Base-by-base conservation (phyloP, 2,329 filamentous ascomycete species). In the Zasmidium angulare region DNA sequence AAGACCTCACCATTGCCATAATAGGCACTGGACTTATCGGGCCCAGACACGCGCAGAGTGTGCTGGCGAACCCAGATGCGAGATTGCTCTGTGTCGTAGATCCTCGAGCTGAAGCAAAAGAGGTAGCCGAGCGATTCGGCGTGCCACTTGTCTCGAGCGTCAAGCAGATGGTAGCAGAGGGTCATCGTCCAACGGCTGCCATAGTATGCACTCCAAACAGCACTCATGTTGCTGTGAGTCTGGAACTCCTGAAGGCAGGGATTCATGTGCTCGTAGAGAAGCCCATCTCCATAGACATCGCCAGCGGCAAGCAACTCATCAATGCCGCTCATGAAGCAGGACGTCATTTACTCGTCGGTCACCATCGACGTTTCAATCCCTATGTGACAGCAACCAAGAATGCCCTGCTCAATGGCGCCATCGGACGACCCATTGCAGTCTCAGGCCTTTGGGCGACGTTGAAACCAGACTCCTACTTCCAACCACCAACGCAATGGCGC, bases 171-270 rank as follows among this genome's bases (percentile, higher is more conserved):
- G 66, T 86, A 0, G 63, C 69, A 3, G 76, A 74, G 0, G 26
- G 63, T 6, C 46, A 71, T 47, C 74, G 72, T n/a, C 81, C 82
- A 11, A 77, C 83, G 51, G 83, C 79, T 36, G 83, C 83, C 21
- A 81, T 86, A 46, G 78, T 86, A 51, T 84, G 83, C 74, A 86
- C 84, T 0, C 84, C 84, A 1, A 86, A 86, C 64, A 77, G 82
- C 64, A 85, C 82, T 0, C 84, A 86, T 59, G 82, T 84, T 3
- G 52, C 78, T 0, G 60, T 86, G 1, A 74, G 81, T 1, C 77
- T 75, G n/a, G 74, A 81, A 43, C 73, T 86, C 1, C 73, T 84
- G 1, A 65, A 74, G 0, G 75, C 71, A 0, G 79, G 78, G 0
- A 70, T 86, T n/a, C 79, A 84, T 53, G 74, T 85, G 0, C 74